Base-by-base conservation (phyloP, 2,329 filamentous ascomycete genomes). In the Xylariales sp. region DNA sequence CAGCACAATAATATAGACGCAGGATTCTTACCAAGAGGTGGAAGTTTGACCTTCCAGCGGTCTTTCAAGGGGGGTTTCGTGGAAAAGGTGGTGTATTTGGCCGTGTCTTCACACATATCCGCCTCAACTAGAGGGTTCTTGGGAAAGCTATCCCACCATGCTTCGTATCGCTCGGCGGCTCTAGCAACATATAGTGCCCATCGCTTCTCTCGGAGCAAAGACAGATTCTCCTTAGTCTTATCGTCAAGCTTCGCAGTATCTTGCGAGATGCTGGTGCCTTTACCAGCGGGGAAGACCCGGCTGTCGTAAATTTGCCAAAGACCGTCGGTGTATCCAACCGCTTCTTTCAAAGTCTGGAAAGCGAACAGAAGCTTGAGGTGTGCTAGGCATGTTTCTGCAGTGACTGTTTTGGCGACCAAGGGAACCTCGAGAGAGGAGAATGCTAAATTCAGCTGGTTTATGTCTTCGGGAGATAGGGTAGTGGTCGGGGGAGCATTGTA, bases 351-450 rank as follows among this genome's bases (percentile, higher is more conserved):
- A 41, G 84, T 84, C 71, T 92, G 86, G 64, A 95, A 85, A 9
- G 89, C 87, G 60, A 89, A 86, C 1, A 95, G 83, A 0, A 95
- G 82, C 76, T 93, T 93, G 34, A 95, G 83, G 76, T 96, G 93
- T 0, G 88, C 90, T 28, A 93, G 85, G 70, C 90, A 93, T 49
- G 88, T 84, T 67, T 90, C 84, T 5, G 78, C 77, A 0, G 82
- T 81, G 1, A 87, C 84, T 5, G 78, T 70, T 2, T 67, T 62
- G 10, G 75, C 65, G 16, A 71, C 59, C 0, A 74, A 60, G 7
- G 77, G 71, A 16, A 86, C 70, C 0, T 74, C 71, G 12, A 84
- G 78, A 49, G 80, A 76, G 23, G 78, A 72, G 69, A 83, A 83
- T 32, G 81, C 78, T 1, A 73, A 69, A 48, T 68, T 74, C 6